A percentile compares a stretch with the other conserved stretches of the same genome.
Conservation (phyloP, 1,139 yeast species). For the Taiozyma sp. region DNA sequence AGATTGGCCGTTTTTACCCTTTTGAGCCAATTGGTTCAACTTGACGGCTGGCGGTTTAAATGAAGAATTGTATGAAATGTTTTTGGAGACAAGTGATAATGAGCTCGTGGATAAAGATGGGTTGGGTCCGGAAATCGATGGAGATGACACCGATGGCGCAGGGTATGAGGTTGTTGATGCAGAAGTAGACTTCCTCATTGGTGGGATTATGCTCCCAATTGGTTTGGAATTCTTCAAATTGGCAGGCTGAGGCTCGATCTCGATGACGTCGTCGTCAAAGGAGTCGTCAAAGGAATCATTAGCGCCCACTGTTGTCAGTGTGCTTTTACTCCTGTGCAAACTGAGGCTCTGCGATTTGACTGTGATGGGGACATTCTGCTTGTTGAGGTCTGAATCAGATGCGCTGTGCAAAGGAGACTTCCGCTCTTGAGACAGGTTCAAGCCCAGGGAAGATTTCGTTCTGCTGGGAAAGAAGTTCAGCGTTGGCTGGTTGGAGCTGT, state of each 20-base stretch:
- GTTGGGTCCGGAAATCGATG: neutral
- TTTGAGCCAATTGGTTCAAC: neutral
- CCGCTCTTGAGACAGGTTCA: neutral
- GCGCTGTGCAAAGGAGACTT: conserved; percentile 1
- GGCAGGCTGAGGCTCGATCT: conserved; percentile 1
- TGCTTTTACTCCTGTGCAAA: neutral
- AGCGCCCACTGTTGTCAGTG: conserved; percentile 3
- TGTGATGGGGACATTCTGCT: neutral
- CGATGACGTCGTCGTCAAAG: conserved; percentile 10
- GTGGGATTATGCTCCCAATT: conserved; percentile 6
- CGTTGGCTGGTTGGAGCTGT: conserved; percentile 2
- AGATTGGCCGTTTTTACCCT: neutral
- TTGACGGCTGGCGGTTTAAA: neutral
- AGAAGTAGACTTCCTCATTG: neutral
- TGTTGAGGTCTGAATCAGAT: neutral
- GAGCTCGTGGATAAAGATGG: neutral
- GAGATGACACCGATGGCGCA: neutral
- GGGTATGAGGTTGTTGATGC: neutral
- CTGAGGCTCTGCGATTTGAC: neutral
- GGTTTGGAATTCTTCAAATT: conserved; percentile 19
- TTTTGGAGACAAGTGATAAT: neutral
- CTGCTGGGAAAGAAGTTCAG: conserved; percentile 7
- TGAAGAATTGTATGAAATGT: neutral
- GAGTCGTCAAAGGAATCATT: conserved; percentile 4
- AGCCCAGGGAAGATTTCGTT: conserved; percentile 1